Conservation (phyloP, 2,329 filamentous ascomycete genomes). For the Fusarium solani-melongenae region DNA sequence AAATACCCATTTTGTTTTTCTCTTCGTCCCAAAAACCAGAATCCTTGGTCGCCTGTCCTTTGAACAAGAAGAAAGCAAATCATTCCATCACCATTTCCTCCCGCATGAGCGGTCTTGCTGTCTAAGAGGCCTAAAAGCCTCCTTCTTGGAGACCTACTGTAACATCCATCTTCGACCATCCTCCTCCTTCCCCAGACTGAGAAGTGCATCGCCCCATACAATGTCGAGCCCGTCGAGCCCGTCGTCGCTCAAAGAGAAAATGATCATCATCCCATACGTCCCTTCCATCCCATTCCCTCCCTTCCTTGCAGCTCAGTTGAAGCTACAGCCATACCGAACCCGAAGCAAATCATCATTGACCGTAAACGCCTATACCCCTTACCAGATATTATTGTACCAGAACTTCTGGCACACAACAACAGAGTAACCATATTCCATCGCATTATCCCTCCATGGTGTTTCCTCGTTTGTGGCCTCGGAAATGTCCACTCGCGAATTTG, state of each 20-base stretch:
- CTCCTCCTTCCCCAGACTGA: conserved; percentile 3
- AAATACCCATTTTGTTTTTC: conserved; percentile 26
- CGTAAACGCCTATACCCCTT: conserved; percentile 31
- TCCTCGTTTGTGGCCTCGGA: conserved; percentile 20
- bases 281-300: not conserved
- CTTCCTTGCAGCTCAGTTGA: not conserved
- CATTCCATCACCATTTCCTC: conserved; percentile 28
- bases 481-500: conserved; percentile 19
- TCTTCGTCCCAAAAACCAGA: conserved; percentile 5
- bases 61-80: conserved; percentile 16
- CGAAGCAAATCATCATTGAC: conserved; percentile 32
- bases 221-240: conserved; percentile 22
- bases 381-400: conserved; percentile 21
- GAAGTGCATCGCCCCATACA: conserved; percentile 10
- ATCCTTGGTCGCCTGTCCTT: conserved; percentile 1
- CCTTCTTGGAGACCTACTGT: conserved; percentile 16
- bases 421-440: conserved; percentile 16
- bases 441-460: conserved; percentile 24
- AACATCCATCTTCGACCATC: conserved; percentile 7
- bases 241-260: conserved; percentile 22
- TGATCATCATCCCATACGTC: conserved; percentile 11
- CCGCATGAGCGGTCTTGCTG: conserved; percentile 43
- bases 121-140: conserved; percentile 43
- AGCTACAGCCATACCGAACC: conserved; percentile 13
- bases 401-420: conserved; percentile 9